Percentiles rank a stretch among this genome's conserved stretches.
These are phyloP conservation scores for Cryptosporidium baileyi DNA, from an alignment of 169 alveolate species.

Conservation along the genomic window DNA sequence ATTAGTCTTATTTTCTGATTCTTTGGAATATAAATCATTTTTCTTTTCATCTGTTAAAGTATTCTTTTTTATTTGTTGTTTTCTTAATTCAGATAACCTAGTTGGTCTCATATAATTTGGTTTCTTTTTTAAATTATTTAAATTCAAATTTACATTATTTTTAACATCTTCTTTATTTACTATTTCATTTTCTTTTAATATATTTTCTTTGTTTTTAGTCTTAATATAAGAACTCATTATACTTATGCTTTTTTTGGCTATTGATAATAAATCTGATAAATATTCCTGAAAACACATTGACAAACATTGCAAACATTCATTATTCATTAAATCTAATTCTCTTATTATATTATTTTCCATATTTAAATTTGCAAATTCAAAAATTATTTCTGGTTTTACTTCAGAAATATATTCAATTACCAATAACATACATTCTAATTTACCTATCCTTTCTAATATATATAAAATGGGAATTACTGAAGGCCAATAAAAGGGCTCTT, in stretches of 20 bases:
- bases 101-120: slow-evolving; percentile 69
- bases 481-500: slow-evolving; percentile 45
- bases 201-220: background rate
- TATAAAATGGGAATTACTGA: slow-evolving; percentile 1
- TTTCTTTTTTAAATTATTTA: background rate
- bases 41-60: background rate
- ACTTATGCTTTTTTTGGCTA: background rate
- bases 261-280: slow-evolving; percentile 34
- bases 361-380: background rate
- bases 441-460: background rate
- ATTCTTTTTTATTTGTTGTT: background rate
- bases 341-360: background rate
- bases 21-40: background rate
- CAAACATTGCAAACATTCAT: background rate
- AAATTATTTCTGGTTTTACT: slow-evolving; percentile 39
- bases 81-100: slow-evolving; percentile 25
- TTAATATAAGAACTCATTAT: slow-evolving; percentile 15
- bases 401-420: slow-evolving; percentile 53
- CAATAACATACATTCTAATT: background rate
- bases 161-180: background rate
- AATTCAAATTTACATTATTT: background rate
- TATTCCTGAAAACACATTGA: slow-evolving; percentile 37
- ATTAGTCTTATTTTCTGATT: background rate
- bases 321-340: background rate
- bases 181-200: background rate